phyloP scores from a whole-genome alignment of 2,329 filamentous ascomycete species.

The Alternaria burnsii region DNA sequence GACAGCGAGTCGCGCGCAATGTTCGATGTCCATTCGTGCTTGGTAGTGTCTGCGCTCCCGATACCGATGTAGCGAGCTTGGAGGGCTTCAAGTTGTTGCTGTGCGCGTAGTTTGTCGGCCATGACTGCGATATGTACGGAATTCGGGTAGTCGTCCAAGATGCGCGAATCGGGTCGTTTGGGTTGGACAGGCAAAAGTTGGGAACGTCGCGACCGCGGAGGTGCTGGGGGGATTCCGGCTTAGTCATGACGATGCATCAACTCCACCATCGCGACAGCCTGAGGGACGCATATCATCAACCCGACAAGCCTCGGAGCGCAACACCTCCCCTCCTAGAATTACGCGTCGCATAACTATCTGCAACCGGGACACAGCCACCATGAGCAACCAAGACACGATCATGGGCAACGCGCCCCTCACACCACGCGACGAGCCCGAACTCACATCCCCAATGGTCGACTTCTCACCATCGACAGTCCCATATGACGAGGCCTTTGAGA shows the following conservation, averaged over 20 bases:
- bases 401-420: slow-evolving; percentile 45
- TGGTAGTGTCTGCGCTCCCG: slow-evolving; percentile 94
- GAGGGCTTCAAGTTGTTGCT: slow-evolving; percentile 96
- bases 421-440: slow-evolving; percentile 41
- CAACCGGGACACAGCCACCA: slow-evolving; percentile 8
- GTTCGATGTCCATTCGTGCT: slow-evolving; percentile 97
- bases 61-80: slow-evolving; percentile 97
- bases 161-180: neutral
- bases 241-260: slow-evolving; percentile 11
- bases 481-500: slow-evolving; percentile 57
- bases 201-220: slow-evolving; percentile 13
- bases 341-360: slow-evolving; percentile 2
- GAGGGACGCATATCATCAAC: neutral
- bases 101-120: slow-evolving; percentile 98
- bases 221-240: slow-evolving; percentile 16
- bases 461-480: slow-evolving; percentile 56
- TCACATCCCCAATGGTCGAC: slow-evolving; percentile 45
- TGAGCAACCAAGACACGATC: slow-evolving; percentile 32
- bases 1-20: slow-evolving; percentile 93
- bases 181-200: slow-evolving; percentile 7
- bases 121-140: slow-evolving; percentile 29
- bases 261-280: slow-evolving; percentile 5
- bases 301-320: neutral
- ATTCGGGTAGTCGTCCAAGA: neutral
- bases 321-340: neutral